Percentiles rank a stretch among this genome's conserved stretches.
Conservation (phyloP, 768 basidiomycete species). For the Auriscalpium orientale region DNA sequence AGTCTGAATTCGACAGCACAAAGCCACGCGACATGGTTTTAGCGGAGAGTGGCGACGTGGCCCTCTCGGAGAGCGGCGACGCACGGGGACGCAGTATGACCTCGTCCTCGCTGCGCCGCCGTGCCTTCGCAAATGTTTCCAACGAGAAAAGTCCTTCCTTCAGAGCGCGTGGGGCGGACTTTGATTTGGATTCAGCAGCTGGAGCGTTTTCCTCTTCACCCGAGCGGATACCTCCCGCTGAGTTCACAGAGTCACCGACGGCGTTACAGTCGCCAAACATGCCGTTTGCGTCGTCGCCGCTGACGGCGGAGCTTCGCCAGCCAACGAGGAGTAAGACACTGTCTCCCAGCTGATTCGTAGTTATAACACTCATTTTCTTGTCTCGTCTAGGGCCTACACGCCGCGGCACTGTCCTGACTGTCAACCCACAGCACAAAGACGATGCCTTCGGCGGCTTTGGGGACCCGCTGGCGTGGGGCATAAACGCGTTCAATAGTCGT, state of each 20-base stretch:
- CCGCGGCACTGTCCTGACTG: not conserved
- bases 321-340: not conserved
- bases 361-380: not conserved
- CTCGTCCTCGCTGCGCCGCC: not conserved
- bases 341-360: not conserved
- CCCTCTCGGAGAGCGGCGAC: not conserved
- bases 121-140: not conserved
- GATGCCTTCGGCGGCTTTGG: slow-evolving; percentile 6
- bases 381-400: not conserved
- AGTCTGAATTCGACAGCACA: slow-evolving; percentile 17
- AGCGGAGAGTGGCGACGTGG: not conserved
- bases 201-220: not conserved
- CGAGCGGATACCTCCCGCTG: not conserved
- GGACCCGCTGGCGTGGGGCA: slow-evolving; percentile 23
- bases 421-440: slow-evolving; percentile 4
- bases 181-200: no score
- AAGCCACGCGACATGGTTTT: not conserved
- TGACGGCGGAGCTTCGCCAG: no score
- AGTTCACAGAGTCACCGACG: not conserved
- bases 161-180: no score
- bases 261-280: no score
- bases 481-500: slow-evolving; percentile 34
- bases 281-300: no score
- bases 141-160: no score
- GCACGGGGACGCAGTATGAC: not conserved